These are phyloP conservation scores for Cercophora scortea DNA, from an alignment of 495 filamentous ascomycete species.

Conservation along the genomic window DNA sequence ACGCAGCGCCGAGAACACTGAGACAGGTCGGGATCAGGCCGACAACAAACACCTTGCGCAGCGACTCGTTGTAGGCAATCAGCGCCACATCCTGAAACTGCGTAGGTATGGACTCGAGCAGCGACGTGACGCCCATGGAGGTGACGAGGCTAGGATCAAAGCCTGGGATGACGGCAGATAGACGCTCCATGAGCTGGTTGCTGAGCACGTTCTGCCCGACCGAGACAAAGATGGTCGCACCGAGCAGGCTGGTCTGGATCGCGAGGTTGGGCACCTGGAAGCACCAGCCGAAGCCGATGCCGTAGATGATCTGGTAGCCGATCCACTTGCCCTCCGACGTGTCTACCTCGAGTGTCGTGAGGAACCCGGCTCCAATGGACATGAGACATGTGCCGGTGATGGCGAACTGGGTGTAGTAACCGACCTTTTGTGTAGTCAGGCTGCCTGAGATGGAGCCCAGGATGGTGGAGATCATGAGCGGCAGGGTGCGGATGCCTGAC, in stretches of 20 bases:
- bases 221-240: slow-evolving; percentile 54
- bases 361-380: slow-evolving; percentile 51
- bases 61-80: slow-evolving; percentile 22
- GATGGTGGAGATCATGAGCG: slow-evolving; percentile 51
- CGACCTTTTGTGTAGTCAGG: neutral
- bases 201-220: slow-evolving; percentile 54
- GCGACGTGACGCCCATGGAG: slow-evolving; percentile 40
- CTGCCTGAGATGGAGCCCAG: slow-evolving; percentile 46
- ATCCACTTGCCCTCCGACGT: slow-evolving; percentile 48
- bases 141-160: slow-evolving; percentile 8
- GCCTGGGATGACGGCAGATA: slow-evolving; percentile 17
- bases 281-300: slow-evolving; percentile 38
- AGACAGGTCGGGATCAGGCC: neutral
- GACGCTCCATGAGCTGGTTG: slow-evolving; percentile 41
- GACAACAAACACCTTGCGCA: slow-evolving; percentile 23
- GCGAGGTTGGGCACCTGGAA: slow-evolving; percentile 27
- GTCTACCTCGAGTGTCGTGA: slow-evolving; percentile 48
- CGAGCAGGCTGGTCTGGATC: slow-evolving; percentile 42
- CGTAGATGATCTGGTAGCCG: slow-evolving; percentile 49
- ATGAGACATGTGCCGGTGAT: slow-evolving; percentile 42
- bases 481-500: slow-evolving; percentile 60
- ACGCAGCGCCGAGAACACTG: neutral
- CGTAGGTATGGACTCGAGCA: slow-evolving; percentile 13
- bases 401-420: slow-evolving; percentile 42
- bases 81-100: slow-evolving; percentile 12